Evolutionary conservation across 2,329 filamentous ascomycete species (phyloP), one percentile per base, ranked within the genome.

Genomic region (Xylariaceae sp.): DNA sequence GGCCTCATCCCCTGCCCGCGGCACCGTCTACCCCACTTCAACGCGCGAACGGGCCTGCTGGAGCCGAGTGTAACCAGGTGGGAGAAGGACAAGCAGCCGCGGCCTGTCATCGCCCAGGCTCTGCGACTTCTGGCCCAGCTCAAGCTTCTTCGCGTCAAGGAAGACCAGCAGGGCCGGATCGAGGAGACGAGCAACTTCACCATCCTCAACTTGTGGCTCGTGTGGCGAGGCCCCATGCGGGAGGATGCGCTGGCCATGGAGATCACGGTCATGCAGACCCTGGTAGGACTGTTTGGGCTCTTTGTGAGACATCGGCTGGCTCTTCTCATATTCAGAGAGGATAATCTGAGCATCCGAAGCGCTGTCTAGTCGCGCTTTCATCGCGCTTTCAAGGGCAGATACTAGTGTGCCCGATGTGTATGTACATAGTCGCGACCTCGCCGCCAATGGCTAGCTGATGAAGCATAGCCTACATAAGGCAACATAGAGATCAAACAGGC

Each of bases 171-270:
- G 35, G 85, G 84, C 7, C 63, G 70, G 45, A 82, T 96, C 48
- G 65, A 77, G 16, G 83, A 92, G 60, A 90, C 80, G 14, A 87
- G 78, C 44, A 98, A 98, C 59, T 72, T 98, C 43, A 98, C 92
- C 7, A 74, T 98, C 30, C 69, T 98, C 46, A 98, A 98, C 56
- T 71, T 98, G 36, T 98, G 90, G 90, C 68, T 98, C 42, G 85
- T 96, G 32, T 94, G 88, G 85, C 81, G 89, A 56, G 92, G 92
- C 0, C 89, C 92, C 3, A 75, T 94, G 69, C 75, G 84, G 42
- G 92, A 98, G 58, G 84, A 94, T 60, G 72, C 76, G 29, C 68
- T 98, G 34, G 85, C 87, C 17, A 66, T 77, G 53, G 86, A 92
- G 57, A 71, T 98, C 40, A 73, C 92, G 29, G 63, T 64, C n/a